phyloP scores from a whole-genome alignment of 345 rosid genomes.

The Ailanthus altissimus region DNA sequence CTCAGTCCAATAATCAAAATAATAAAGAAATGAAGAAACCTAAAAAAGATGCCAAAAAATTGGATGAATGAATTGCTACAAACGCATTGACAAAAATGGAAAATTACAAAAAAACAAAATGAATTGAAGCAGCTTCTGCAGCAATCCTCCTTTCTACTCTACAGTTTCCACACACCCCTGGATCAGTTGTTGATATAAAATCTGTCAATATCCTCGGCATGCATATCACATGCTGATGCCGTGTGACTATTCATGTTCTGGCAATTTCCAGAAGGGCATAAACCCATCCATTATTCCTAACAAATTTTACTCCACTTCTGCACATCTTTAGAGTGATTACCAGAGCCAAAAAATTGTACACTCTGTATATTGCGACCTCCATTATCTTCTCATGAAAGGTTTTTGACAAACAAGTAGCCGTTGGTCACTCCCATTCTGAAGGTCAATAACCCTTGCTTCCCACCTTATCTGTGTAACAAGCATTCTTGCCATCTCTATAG shows the following conservation, averaged over 20 bases:
- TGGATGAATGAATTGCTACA: slow-evolving; percentile 60
- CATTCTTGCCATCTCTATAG: slow-evolving; percentile 76
- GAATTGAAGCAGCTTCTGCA: slow-evolving; percentile 34
- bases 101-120: not conserved
- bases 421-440: slow-evolving; percentile 94
- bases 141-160: slow-evolving; percentile 35
- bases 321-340: slow-evolving; percentile 35
- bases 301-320: not conserved
- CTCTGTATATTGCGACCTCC: slow-evolving; percentile 22
- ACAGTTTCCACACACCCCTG: slow-evolving; percentile 34
- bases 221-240: slow-evolving; percentile 22
- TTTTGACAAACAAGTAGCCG: slow-evolving; percentile 95
- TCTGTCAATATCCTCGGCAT: slow-evolving; percentile 1
- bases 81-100: slow-evolving; percentile 25
- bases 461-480: slow-evolving; percentile 80
- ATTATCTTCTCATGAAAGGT: slow-evolving; percentile 78
- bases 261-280: slow-evolving; percentile 6
- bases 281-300: slow-evolving; percentile 12
- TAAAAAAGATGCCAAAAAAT: slow-evolving; percentile 21
- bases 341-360: slow-evolving; percentile 41
- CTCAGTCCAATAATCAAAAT: slow-evolving; percentile 12
- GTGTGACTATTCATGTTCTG: slow-evolving; percentile 22
- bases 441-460: slow-evolving; percentile 97
- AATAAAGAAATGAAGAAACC: slow-evolving; percentile 23
- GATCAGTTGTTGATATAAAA: slow-evolving; percentile 17